Percentiles rank a stretch among this genome's conserved stretches.
phyloP scores from a whole-genome alignment of 2,329 filamentous ascomycete species.

The Acarospora socialis region DNA sequence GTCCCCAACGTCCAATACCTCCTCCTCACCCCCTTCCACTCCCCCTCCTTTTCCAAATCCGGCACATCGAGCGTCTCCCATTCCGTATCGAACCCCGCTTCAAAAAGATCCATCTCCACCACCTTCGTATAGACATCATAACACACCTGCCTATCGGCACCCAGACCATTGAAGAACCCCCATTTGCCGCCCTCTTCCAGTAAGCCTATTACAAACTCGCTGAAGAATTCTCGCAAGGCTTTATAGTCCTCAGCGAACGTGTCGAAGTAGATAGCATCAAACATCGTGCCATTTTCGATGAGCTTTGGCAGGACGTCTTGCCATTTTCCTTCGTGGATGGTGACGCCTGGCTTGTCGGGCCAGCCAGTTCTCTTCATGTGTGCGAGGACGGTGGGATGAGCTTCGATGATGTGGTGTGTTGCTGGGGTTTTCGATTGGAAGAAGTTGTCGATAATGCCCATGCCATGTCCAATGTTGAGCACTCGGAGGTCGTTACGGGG shows the following conservation, averaged over 20 bases:
- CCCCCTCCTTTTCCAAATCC: conserved; percentile 51
- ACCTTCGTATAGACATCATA: conserved; percentile 95
- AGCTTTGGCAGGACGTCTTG: conserved; percentile 63
- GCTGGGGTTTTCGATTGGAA: conserved; percentile 55
- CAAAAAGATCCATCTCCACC: conserved; percentile 76
- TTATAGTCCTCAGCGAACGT: conserved; percentile 92
- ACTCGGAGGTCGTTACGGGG: conserved; percentile 50
- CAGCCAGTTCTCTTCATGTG: conserved; percentile 55
- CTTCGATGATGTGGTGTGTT: conserved; percentile 73
- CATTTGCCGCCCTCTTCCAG: conserved; percentile 43
- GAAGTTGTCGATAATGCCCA: conserved; percentile 74
- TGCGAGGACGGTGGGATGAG: conserved; percentile 61
- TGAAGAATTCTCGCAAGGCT: conserved; percentile 75
- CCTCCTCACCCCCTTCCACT: conserved; percentile 79
- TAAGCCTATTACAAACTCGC: conserved; percentile 68
- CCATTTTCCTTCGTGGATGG: conserved; percentile 60
- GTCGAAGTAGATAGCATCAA: conserved; percentile 91
- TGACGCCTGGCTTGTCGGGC: conserved; percentile 44
- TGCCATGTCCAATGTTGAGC: conserved; percentile 78
- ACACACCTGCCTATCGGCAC: conserved; percentile 80
- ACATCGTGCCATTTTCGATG: conserved; percentile 52
- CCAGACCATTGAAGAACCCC: conserved; percentile 60
- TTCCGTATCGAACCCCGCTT: conserved; percentile 78
- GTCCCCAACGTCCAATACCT: conserved; percentile 75
- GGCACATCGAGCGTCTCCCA: conserved; percentile 70